Evolutionary conservation across 768 basidiomycete genomes (phyloP), one percentile per base, ranked within the genome.

Genomic region (Filobasidium floriforme): DNA sequence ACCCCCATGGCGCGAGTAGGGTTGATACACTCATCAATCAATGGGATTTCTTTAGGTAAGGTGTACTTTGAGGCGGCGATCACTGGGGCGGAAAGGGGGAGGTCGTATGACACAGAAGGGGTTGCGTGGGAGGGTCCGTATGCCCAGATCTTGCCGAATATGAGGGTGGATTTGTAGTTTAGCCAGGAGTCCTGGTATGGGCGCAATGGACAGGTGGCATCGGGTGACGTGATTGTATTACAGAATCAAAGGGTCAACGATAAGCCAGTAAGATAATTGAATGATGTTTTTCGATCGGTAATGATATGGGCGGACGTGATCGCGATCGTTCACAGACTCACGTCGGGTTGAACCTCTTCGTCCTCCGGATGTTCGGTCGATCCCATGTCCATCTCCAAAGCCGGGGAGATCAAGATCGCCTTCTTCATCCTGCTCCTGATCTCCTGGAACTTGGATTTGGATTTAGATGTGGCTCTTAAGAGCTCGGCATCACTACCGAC

Each of bases 151-250:
- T 41, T 37, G 15, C 22, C 59, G 40, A 52, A 40, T 28, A 51
- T 32, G 15, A 24, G 41, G 40, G 57, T 26, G 28, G 55, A 32
- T 11, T 51, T 51, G 18, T 41, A 28, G 26, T 59, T 63, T 18
- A 70, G 51, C 70, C 70, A 70, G 19, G 55, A 54, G 46, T 70
- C 70, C 70, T 70, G 52, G 22, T 22, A 7, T 26, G 54, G 26
- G 15, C 29, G 26, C 15, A 28, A 54, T 18, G 10, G 9, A 54
- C 52, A 11, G 10, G 10, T 24, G 26, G 52, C 26, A 10, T 54
- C 52, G 10, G 10, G 15, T 9, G 22, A 54, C 22, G 52, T n/a
- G n/a, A n/a, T n/a, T n/a, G n/a, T n/a, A n/a, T n/a, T n/a, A n/a
- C n/a, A n/a, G n/a, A n/a, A n/a, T n/a, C n/a, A n/a, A n/a, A n/a